Evolutionary conservation across 495 filamentous ascomycete species (phyloP).

Genomic region (Tuber melanosporum): DNA sequence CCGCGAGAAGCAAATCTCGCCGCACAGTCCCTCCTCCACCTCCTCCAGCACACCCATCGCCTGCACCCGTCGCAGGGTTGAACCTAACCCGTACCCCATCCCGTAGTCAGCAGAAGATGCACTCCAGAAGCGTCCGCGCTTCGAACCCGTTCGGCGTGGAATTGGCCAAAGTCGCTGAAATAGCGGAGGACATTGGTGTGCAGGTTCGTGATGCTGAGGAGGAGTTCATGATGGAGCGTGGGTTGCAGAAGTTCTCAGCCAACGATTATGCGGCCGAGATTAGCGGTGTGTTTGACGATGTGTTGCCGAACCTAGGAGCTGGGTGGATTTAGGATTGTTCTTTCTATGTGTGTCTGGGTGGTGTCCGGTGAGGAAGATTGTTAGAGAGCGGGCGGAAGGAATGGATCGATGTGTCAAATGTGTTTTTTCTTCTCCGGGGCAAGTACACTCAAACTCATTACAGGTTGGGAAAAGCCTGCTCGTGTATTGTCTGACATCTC

Average conservation of each 20-base stretch:
- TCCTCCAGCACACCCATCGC: constrained; percentile 37
- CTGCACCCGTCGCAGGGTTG: constrained; percentile 24
- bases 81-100: constrained; percentile 35
- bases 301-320: constrained; percentile 30
- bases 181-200: constrained; percentile 70
- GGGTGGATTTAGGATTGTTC: constrained; percentile 41
- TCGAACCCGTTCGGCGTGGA: constrained; percentile 65
- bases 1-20: constrained; percentile 43
- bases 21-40: constrained; percentile 41
- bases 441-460: neutral
- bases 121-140: constrained; percentile 40
- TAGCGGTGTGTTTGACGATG: constrained; percentile 45
- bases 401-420: neutral
- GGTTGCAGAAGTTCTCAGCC: constrained; percentile 66
- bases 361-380: neutral
- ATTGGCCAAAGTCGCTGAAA: constrained; percentile 65
- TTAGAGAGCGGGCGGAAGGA: neutral
- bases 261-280: constrained; percentile 83
- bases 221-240: constrained; percentile 56
- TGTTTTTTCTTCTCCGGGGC: neutral
- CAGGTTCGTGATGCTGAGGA: constrained; percentile 68
- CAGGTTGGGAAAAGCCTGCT: neutral
- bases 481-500: constrained; percentile 4
- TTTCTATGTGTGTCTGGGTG: neutral
- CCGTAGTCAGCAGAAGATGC: constrained; percentile 32